phyloP scores from a whole-genome alignment of 139 green algal species.

The Coelastrella sp. region DNA sequence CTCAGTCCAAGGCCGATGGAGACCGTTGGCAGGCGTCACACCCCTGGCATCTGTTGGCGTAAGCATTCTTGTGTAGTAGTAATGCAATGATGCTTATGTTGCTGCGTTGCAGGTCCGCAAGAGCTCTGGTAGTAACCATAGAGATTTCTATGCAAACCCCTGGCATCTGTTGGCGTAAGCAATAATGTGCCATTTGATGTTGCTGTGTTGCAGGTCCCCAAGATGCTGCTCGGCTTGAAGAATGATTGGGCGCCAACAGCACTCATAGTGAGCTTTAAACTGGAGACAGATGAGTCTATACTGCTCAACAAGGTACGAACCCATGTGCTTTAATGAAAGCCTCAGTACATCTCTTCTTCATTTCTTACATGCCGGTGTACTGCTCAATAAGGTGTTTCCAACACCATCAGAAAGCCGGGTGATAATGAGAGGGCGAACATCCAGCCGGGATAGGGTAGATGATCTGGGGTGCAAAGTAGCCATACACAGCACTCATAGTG shows the following conservation, averaged over 20 bases:
- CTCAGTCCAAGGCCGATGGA: too few species aligned
- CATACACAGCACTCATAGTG: too few species aligned
- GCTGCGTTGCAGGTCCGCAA: not conserved
- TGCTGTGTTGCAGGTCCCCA: conserved; percentile 83
- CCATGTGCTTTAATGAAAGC: not conserved
- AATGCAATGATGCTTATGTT: too few species aligned
- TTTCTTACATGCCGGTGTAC: not conserved
- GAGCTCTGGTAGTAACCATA: not conserved
- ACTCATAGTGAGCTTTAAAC: conserved; percentile 97
- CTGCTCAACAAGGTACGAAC: conserved; percentile 37
- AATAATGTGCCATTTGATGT: not conserved
- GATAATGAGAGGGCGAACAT: too few species aligned
- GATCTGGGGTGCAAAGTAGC: too few species aligned
- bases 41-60: too few species aligned
- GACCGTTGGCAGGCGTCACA: too few species aligned
- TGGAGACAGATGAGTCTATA: conserved; percentile 93
- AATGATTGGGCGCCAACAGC: conserved; percentile 87
- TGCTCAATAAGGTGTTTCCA: too few species aligned
- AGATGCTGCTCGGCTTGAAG: conserved; percentile 90
- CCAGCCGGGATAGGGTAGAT: too few species aligned
- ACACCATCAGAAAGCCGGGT: too few species aligned
- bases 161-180: not conserved
- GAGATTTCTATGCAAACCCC: not conserved
- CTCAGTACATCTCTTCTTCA: not conserved
- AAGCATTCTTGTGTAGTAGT: too few species aligned